phyloP scores from a whole-genome alignment of 202 grass and related monocot genomes.

The Carex arenaria region DNA sequence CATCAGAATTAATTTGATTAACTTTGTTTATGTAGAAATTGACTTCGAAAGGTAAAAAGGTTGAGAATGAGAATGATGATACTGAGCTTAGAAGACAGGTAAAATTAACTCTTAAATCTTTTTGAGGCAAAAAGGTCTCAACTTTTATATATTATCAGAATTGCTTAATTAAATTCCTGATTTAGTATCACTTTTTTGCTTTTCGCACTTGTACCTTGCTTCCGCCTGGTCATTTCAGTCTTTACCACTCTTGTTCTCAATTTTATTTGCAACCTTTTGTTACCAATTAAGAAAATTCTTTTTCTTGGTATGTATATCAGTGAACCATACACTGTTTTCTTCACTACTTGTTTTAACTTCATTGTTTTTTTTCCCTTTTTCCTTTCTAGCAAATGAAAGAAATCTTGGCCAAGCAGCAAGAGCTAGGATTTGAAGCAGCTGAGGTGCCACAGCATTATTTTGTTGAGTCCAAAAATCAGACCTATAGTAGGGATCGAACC shows the following conservation, averaged over 20 bases:
- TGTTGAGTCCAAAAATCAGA: slow-evolving; percentile 42
- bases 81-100: slow-evolving; percentile 58
- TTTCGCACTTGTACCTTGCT: not conserved
- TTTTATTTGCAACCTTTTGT: not conserved
- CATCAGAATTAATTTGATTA: not conserved
- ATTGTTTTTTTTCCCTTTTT: not conserved
- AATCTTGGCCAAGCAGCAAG: slow-evolving; percentile 77
- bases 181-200: not conserved
- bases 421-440: slow-evolving; percentile 79
- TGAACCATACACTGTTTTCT: slow-evolving; percentile 7
- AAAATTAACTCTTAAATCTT: slow-evolving; percentile 5
- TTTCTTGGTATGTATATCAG: not conserved
- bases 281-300: not conserved
- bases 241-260: not conserved
- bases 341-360: not conserved
- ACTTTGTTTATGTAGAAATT: slow-evolving; percentile 56
- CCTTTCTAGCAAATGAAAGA: slow-evolving; percentile 77
- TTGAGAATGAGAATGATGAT: slow-evolving; percentile 42
- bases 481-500: slow-evolving; percentile 22
- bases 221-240: not conserved
- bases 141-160: not conserved
- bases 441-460: slow-evolving; percentile 76
- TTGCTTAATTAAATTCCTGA: not conserved
- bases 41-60: slow-evolving; percentile 19
- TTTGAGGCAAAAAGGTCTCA: not conserved